Base-by-base conservation (phyloP, 306 rosid genomes). In the Dalbergia oliveri region DNA sequence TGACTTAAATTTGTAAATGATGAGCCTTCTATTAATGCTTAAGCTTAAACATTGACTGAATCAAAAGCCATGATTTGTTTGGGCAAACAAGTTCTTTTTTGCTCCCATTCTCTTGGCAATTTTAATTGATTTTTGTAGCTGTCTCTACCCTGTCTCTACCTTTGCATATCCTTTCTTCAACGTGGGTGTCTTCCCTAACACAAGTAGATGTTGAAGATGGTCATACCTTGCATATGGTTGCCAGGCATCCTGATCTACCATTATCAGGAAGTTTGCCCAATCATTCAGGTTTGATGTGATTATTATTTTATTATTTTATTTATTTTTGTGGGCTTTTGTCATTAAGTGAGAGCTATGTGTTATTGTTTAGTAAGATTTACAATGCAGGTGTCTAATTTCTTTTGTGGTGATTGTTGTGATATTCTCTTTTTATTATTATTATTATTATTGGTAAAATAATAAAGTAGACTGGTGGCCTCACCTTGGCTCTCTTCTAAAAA, bases 141-240 rank as follows among this genome's bases (percentile, higher is more conserved):
- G 26, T 69, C 33, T 11, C 64, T 41, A 43, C 18, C 47, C 35
- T 71, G 26, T 69, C 33, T 11, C 64, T 41, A 43, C 18, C 47
- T 71, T 84, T 68, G 34, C 66, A 21, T 68, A 75, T 74, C 47
- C 53, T 41, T 62, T 69, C 14, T 80, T 77, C 69, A 53, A 86
- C 66, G 66, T 49, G 51, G 39, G 72, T 80, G 85, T 87, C 83
- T 69, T 78, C 81, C 88, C 80, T 93, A 88, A 93, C 87, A 64
- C 56, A 58, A 79, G 69, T 83, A 96, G 99, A 96, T 81, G 99
- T 96, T 82, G 99, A 96, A 85, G 99, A 96, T 84, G 99, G 99
- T 77, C 98, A 96, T 82, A 96, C 99, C 84, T 90, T 96, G 86
- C 99, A 93, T 87, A 34, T 96, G 92, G 98, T 96, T 83, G 91